Base-by-base conservation (phyloP, 352 stramenopile genomes). In the Phytophthora uliginosa region DNA sequence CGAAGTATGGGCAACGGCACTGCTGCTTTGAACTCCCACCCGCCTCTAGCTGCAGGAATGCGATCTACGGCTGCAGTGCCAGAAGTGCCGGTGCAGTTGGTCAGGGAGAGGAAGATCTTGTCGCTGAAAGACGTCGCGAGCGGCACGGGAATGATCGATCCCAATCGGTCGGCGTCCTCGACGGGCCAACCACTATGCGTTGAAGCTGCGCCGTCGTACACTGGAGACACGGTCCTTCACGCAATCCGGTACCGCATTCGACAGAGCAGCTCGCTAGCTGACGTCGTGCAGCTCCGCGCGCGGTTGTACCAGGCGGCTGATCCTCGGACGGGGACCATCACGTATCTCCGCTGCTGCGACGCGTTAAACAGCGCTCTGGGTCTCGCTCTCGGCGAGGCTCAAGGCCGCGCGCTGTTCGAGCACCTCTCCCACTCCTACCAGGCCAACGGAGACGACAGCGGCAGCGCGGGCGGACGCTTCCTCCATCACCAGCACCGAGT, bases 111-210 rank as follows among this genome's bases (percentile, higher is more conserved):
- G 31, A 86, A 83, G 54, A 90, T 90, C 50, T 33, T 90, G n/a
- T 86, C 82, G 2, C 62, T 92, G 38, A 89, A 86, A 57, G 85
- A 92, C 20, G 78, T 83, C 38, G 88, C 83, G 24, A 86, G 74
- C 34, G 73, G 69, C 5, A 59, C 63, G 1, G 51, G 63, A 8
- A 65, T 86, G 69, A 61, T 66, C 13, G 71, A 77, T 66, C 62
- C 34, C 6, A 63, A 31, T 52, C 52, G 50, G 52, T 36, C 47
- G n/a, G 28, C 42, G n/a, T 31, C 20, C 12, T 62, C 57, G 24
- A 63, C n/a, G 61, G 24, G 45, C 15, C 42, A 48, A 15, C 54
- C 57, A 5, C 26, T 55, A 3, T 65, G 26, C 18, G 28, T 50
- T 45, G 36, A 72, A n/a, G 31, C 28, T 20, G 36, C 40, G 18